These are phyloP conservation scores for Delonix regia DNA, from an alignment of 306 rosid species.

Conservation along the genomic window DNA sequence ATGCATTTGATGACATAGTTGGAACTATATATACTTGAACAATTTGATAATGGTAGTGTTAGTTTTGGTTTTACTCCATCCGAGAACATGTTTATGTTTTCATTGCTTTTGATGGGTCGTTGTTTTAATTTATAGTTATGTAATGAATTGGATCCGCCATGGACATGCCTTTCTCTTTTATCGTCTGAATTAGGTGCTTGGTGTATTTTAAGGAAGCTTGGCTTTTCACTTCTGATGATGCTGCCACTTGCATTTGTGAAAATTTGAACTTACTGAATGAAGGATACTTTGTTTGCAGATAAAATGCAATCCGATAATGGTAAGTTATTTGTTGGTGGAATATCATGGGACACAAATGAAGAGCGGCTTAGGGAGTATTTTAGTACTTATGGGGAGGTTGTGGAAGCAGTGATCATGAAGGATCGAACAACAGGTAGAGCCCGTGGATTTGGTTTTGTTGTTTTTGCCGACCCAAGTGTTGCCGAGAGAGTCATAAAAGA, in stretches of 20 bases:
- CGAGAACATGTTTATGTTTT: constrained; percentile 26
- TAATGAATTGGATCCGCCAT: constrained; percentile 51
- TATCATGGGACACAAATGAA: constrained; percentile 99
- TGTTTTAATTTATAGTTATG: constrained; percentile 32
- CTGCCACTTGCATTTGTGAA: constrained; percentile 48
- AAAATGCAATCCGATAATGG: constrained; percentile 98
- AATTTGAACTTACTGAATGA: constrained; percentile 45
- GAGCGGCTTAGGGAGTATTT: constrained; percentile 95
- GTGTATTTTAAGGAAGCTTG: neutral
- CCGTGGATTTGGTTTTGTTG: constrained; percentile 94
- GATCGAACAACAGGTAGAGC: constrained; percentile 98
- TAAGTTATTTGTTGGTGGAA: constrained; percentile 91
- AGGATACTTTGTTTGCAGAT: constrained; percentile 56
- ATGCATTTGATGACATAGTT: constrained; percentile 46
- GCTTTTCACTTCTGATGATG: constrained; percentile 31
- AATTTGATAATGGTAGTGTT: constrained; percentile 38
- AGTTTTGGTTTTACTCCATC: constrained; percentile 38
- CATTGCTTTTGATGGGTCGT: neutral
- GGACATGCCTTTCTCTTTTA: constrained; percentile 8
- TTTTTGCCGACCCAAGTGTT: constrained; percentile 75
- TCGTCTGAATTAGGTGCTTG: constrained; percentile 30
- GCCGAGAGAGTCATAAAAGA: constrained; percentile 83
- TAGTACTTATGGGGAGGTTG: constrained; percentile 84
- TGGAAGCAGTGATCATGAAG: constrained; percentile 98
- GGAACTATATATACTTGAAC: constrained; percentile 33